Evolutionary conservation across 75 land plant species (phyloP).

Genomic region (Larix kaempferi): DNA sequence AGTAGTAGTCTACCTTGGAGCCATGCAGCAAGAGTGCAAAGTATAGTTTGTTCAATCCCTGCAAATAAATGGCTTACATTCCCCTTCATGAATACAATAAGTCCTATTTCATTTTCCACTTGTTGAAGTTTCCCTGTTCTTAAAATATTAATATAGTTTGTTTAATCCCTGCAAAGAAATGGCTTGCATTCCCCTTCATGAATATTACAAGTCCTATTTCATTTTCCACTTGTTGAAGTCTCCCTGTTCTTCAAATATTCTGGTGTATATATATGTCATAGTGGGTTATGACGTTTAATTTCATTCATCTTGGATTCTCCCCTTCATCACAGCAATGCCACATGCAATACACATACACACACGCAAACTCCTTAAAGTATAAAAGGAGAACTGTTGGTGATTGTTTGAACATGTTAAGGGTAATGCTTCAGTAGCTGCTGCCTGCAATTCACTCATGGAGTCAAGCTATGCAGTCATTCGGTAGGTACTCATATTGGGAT

Average conservation of each 20-base stretch:
- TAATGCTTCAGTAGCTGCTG: too few species aligned
- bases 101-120: too few species aligned
- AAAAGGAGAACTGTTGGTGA: neutral
- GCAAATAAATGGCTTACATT: too few species aligned
- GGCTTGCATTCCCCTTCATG: conserved; percentile 55
- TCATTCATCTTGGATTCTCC: too few species aligned
- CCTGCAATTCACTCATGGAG: too few species aligned
- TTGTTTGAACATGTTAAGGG: too few species aligned
- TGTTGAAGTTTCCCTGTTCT: too few species aligned
- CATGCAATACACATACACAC: neutral
- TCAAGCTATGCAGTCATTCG: too few species aligned
- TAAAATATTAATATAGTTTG: conserved; percentile 2
- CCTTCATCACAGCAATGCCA: too few species aligned
- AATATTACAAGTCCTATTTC: conserved; percentile 37
- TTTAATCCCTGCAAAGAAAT: conserved; percentile 55
- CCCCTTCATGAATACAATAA: too few species aligned
- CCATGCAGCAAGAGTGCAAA: conserved; percentile 81
- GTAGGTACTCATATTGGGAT: too few species aligned
- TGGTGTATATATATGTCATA: neutral
- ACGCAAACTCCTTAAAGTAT: neutral
- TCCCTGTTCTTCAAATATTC: neutral
- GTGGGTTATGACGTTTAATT: neutral
- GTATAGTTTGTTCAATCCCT: too few species aligned
- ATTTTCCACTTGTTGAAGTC: neutral
- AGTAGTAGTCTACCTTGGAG: conserved; percentile 55